A percentile compares a stretch with the other conserved stretches of the same genome.
Conservation (phyloP, 129 eudicot genomes). For the Kitagawia praeruptora region DNA sequence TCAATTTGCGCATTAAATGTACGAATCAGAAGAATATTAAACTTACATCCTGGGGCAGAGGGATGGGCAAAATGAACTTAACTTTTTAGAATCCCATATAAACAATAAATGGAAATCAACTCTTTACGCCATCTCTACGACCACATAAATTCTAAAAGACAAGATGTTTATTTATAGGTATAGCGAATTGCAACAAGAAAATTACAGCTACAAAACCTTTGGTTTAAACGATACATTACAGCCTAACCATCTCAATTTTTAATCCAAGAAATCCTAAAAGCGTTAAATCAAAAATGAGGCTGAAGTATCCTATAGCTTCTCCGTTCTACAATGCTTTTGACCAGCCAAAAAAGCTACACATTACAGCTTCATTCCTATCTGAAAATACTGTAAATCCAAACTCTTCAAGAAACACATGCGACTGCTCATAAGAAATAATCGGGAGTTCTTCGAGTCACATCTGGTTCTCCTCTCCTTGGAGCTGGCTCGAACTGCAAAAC, state of each 20-base stretch:
- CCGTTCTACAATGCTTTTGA: slow-evolving; percentile 18
- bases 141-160: too few relatives aligned
- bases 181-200: too few relatives aligned
- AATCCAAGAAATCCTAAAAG: slow-evolving; percentile 19
- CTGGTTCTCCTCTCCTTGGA: slow-evolving; percentile 92
- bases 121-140: too few relatives aligned
- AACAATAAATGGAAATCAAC: too few relatives aligned
- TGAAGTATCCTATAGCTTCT: slow-evolving; percentile 5
- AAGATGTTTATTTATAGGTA: too few relatives aligned
- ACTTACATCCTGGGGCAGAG: background rate
- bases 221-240: slow-evolving; percentile 18
- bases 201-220: background rate
- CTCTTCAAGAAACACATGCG: slow-evolving; percentile 2
- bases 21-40: too few relatives aligned
- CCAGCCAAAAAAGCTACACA: slow-evolving; percentile 14
- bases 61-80: background rate
- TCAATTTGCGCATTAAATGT: too few relatives aligned
- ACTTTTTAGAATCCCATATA: too few relatives aligned
- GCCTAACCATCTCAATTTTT: slow-evolving; percentile 7
- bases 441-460: slow-evolving; percentile 83
- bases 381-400: slow-evolving; percentile 8
- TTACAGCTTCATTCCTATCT: slow-evolving; percentile 13
- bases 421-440: slow-evolving; percentile 60
- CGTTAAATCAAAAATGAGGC: slow-evolving; percentile 24
- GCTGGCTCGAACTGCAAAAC: slow-evolving; percentile 80